Conservation (phyloP, 306 rosid species). For the Clitoria ternatea region DNA sequence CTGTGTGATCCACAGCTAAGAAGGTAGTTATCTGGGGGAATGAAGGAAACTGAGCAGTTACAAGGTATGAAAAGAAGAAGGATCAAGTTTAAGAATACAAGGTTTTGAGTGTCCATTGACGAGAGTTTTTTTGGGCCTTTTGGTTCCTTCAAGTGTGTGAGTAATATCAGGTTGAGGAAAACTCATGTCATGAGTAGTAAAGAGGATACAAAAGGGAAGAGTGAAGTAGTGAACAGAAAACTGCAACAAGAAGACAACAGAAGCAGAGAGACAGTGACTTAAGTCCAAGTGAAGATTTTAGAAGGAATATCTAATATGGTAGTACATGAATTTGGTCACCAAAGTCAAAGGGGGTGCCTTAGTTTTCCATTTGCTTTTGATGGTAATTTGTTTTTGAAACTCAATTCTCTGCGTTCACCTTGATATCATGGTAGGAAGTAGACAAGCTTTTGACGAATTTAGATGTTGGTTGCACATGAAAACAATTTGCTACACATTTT, state of each 20-base stretch:
- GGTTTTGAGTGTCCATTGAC: slow-evolving; percentile 44
- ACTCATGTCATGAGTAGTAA: background rate
- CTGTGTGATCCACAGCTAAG: slow-evolving; percentile 72
- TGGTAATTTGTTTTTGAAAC: background rate
- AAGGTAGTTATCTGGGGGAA: slow-evolving; percentile 68
- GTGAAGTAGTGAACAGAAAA: background rate
- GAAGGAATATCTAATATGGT: slow-evolving; percentile 8
- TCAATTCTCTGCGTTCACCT: background rate
- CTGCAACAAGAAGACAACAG: slow-evolving; percentile 28
- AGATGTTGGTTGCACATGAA: background rate
- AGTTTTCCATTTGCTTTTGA: slow-evolving; percentile 10
- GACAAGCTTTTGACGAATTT: background rate
- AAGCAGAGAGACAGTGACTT: slow-evolving; percentile 17
- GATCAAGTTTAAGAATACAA: background rate
- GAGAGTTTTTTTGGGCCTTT: slow-evolving; percentile 15
- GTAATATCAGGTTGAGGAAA: slow-evolving; percentile 11
- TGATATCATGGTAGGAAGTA: background rate
- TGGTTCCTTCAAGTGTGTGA: slow-evolving; percentile 22
- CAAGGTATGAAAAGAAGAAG: slow-evolving; percentile 34
- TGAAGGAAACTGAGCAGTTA: slow-evolving; percentile 50
- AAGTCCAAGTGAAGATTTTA: slow-evolving; percentile 16
- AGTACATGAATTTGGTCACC: slow-evolving; percentile 22
- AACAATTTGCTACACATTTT: too few species aligned
- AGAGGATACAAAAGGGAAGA: background rate
- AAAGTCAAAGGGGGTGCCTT: slow-evolving; percentile 24